Evolutionary conservation across 2,329 filamentous ascomycete species (phyloP), one percentile per base, ranked within the genome.

Genomic region (Colletotrichum chlorophyti): DNA sequence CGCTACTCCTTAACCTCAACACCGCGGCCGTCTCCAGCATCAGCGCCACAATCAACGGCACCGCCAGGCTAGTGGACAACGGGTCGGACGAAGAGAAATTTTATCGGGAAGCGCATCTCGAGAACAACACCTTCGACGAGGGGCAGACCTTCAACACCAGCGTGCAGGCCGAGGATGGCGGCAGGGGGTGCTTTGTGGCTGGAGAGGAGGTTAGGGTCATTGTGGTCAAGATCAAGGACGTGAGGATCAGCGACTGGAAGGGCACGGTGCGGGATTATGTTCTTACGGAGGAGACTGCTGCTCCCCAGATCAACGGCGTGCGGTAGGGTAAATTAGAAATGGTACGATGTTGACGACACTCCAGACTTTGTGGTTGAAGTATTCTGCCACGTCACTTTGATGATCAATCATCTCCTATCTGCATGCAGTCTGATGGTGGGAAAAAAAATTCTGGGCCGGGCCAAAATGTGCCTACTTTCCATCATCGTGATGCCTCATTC

Each of bases 241-340:
- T 95, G 45, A 84, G 93, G 68, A 96, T 96, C 67, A 93, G 91
- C 64, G 95, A 97, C 72, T 97, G 91, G 90, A 97, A 97, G 78
- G 94, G 95, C n/a, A 86, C 87, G 12, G 92, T 98, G 5, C 86
- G 90, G 66, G 94, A 98, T 70, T 98, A 79, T 77, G 81, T 81
- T 1, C 68, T 85, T 58, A 72, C 74, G 3, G 70, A 75, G n/a
- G 70, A 70, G 24, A 70, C 57, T 4, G 58, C 62, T 2, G 23
- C 32, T 27, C 38, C 57, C n/a, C 57, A 46, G 38, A 59, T 80
- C 10, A 83, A 83, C 53, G 80, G 81, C 5, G 63, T 70, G 27
- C 64, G 66, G 54, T 74, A 63, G 61, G 40, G 45, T 23, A 38
- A 9, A 4, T 11, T 19, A 32, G n/a, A 11, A n/a, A 49, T 21